phyloP scores from a whole-genome alignment of 225 moss, liverwort and hornwort species.

The Marchantia polymorpha region DNA sequence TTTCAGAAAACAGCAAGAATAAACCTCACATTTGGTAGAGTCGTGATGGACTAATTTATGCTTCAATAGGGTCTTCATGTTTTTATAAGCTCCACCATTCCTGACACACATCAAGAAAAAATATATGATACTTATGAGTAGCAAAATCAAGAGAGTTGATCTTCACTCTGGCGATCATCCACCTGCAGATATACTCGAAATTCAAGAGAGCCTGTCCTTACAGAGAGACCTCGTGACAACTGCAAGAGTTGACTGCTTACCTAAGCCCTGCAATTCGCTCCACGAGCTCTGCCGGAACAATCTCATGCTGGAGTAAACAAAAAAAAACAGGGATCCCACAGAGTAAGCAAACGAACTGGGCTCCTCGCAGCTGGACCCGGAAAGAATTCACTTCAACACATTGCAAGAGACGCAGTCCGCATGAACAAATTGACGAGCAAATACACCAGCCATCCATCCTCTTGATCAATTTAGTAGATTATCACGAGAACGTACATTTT shows the following conservation, averaged over 20 bases:
- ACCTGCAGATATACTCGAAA: background rate
- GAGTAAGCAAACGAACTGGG: background rate
- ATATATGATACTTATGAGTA: background rate
- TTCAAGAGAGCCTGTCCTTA: background rate
- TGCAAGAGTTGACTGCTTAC: slow-evolving; percentile 33
- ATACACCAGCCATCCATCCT: background rate
- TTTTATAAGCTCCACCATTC: slow-evolving; percentile 96
- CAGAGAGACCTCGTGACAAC: background rate
- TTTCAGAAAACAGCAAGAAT: background rate
- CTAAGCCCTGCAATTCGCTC: slow-evolving; percentile 94
- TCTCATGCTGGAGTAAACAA: slow-evolving; percentile 64
- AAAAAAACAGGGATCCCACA: background rate
- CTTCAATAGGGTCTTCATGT: slow-evolving; percentile 86
- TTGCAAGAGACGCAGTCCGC: background rate
- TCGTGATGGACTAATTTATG: slow-evolving; percentile 96
- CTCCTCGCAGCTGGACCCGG: background rate
- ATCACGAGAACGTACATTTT: slow-evolving; percentile 55
- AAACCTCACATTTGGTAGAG: slow-evolving; percentile 79
- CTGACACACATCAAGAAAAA: slow-evolving; percentile 37
- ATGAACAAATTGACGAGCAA: background rate
- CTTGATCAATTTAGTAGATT: background rate
- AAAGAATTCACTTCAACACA: background rate
- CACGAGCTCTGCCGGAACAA: slow-evolving; percentile 97
- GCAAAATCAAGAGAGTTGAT: no score
- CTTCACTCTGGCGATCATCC: background rate